Percentiles rank a stretch among this genome's conserved stretches.
phyloP scores from a whole-genome alignment of 1,139 yeast species.

The Geotrichum histeridarum region DNA sequence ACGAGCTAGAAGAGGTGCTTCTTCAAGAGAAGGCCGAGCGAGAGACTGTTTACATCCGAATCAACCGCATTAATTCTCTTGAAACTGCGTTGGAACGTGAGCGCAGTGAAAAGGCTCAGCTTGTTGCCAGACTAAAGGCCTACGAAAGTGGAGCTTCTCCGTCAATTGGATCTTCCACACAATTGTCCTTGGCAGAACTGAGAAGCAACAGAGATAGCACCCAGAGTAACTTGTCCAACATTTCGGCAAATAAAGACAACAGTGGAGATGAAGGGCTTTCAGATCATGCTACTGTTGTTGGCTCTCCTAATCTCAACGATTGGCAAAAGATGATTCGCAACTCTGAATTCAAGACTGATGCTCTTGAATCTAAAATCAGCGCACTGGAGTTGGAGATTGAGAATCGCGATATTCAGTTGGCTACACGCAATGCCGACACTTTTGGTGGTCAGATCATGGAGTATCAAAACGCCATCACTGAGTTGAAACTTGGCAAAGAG shows the following conservation, averaged over 20 bases:
- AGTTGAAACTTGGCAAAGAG: slow-evolving; percentile 11
- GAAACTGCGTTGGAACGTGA: slow-evolving; percentile 27
- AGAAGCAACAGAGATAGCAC: neutral
- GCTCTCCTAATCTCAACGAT: slow-evolving; percentile 9
- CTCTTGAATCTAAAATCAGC: neutral
- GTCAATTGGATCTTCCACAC: neutral
- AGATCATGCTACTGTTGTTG: slow-evolving; percentile 12
- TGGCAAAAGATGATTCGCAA: slow-evolving; percentile 2
- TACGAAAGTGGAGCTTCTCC: slow-evolving; percentile 5
- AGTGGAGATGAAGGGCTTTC: slow-evolving; percentile 2
- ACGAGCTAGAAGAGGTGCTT: slow-evolving; percentile 33
- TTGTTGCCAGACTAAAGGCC: slow-evolving; percentile 19
- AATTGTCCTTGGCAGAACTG: neutral
- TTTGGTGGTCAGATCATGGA: neutral
- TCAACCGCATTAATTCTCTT: slow-evolving; percentile 27
- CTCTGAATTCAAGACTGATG: neutral
- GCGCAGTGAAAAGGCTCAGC: slow-evolving; percentile 25
- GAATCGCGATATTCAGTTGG: slow-evolving; percentile 6
- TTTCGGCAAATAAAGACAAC: neutral
- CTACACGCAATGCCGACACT: neutral
- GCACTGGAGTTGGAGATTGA: slow-evolving; percentile 8
- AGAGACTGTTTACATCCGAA: slow-evolving; percentile 24
- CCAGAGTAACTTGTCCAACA: neutral
- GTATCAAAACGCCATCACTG: slow-evolving; percentile 10
- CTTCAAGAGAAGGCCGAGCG: slow-evolving; percentile 30